These are phyloP conservation scores for Xerocomellus amylosporus DNA, from an alignment of 768 basidiomycete species.

Conservation along the genomic window DNA sequence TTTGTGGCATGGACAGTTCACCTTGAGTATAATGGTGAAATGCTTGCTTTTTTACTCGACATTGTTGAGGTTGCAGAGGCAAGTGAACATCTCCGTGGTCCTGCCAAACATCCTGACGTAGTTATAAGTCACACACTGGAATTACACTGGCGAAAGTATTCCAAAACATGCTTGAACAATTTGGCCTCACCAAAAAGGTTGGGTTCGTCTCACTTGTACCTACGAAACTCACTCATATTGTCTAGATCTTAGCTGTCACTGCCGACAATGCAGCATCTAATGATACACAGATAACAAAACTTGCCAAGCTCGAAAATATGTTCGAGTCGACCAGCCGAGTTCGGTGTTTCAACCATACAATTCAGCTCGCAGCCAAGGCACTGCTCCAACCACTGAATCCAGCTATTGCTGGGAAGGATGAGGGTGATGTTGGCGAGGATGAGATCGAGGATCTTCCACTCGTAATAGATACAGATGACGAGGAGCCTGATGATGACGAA, in stretches of 20 bases:
- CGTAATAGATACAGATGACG: too few relatives aligned
- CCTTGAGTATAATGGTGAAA: not conserved
- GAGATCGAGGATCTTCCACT: too few relatives aligned
- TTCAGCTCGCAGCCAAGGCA: not conserved
- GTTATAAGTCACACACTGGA: not conserved
- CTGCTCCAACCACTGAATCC: too few relatives aligned
- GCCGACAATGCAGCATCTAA: not conserved
- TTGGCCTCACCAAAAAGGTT: not conserved
- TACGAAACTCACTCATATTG: too few relatives aligned
- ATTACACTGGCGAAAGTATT: not conserved
- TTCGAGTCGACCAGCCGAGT: not conserved
- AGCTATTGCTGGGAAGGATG: too few relatives aligned
- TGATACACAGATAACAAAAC: not conserved
- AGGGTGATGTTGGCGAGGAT: too few relatives aligned
- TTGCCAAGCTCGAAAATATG: not conserved
- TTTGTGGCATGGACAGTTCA: conserved; percentile 4
- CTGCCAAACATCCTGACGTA: too few relatives aligned
- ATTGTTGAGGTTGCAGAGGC: not conserved
- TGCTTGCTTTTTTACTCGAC: not conserved
- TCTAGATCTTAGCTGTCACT: not conserved
- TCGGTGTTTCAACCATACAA: not conserved
- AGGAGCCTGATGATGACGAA: too few relatives aligned
- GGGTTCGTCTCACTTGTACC: not conserved
- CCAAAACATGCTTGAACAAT: not conserved
- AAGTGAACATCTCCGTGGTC: not conserved